phyloP scores from a whole-genome alignment of 306 rosid species.

The Alnus rubra region DNA sequence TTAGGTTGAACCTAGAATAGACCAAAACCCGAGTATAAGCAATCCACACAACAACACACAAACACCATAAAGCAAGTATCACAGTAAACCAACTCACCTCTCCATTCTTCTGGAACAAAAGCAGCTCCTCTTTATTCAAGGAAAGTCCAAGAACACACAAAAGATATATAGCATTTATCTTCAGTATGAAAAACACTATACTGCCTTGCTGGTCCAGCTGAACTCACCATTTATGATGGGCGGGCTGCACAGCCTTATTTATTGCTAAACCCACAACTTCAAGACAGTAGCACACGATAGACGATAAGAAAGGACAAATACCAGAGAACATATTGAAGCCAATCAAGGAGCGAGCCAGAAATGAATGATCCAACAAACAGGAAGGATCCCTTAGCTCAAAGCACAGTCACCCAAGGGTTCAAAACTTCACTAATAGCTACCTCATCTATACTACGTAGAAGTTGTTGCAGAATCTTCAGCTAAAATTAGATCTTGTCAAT shows the following conservation, averaged over 20 bases:
- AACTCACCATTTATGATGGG: slow-evolving; percentile 75
- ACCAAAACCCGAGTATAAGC: background rate
- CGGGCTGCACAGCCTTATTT: slow-evolving; percentile 73
- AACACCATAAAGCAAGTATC: background rate
- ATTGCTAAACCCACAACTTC: slow-evolving; percentile 46
- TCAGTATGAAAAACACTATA: slow-evolving; percentile 53
- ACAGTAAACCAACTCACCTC: slow-evolving; percentile 55
- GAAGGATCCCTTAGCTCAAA: slow-evolving; percentile 34
- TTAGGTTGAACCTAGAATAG: slow-evolving; percentile 69
- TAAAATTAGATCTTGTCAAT: slow-evolving; percentile 32
- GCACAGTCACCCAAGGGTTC: slow-evolving; percentile 43
- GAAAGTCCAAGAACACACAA: slow-evolving; percentile 47
- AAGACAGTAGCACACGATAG: slow-evolving; percentile 37
- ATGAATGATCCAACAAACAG: slow-evolving; percentile 37
- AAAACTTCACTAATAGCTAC: slow-evolving; percentile 43
- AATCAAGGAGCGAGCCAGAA: slow-evolving; percentile 38
- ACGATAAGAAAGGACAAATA: slow-evolving; percentile 45
- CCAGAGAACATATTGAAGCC: slow-evolving; percentile 63
- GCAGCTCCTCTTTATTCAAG: slow-evolving; percentile 71
- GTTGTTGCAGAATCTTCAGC: slow-evolving; percentile 47
- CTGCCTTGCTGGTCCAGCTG: slow-evolving; percentile 53
- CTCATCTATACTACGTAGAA: slow-evolving; percentile 49
- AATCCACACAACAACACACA: background rate
- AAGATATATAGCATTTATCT: slow-evolving; percentile 71
- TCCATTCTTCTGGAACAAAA: slow-evolving; percentile 71